Evolutionary conservation across 768 basidiomycete genomes (phyloP), one percentile per base, ranked within the genome.

Genomic region (Kwoniella mangroviensis): DNA sequence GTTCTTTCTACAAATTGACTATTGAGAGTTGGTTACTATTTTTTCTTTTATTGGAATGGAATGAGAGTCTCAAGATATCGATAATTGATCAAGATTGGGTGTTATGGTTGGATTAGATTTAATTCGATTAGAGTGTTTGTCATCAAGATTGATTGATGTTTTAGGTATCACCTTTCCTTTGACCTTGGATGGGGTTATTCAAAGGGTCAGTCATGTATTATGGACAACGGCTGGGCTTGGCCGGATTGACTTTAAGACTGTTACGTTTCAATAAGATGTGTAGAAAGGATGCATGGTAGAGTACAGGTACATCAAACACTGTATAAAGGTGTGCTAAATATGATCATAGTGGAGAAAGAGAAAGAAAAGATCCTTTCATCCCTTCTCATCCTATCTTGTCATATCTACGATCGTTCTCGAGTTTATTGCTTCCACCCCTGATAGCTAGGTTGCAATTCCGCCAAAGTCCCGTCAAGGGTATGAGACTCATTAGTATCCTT

Each of bases 351-450:
- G 45, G 45, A 49, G 13, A 49, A 15, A 17, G 13, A 49, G 34
- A 34, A 5, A 49, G 19, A 49, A 17, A 49, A 13, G 45, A 17
- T 49, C 45, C 45, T 49, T 49, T 49, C 45, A 49, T 49, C 12
- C 45, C 34, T 6, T 34, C 34, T 1, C 34, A 34, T 49, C 45
- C 45, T 4, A 49, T 34, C 1, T 45, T 49, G 42, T 13, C 13
- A 43, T 43, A 43, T 43, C 42, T 34, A 34, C 6, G 34, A 34
- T 34, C 6, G 34, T 6, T 34, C 34, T 34, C 6, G 34, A 0
- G 34, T 34, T 34, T 34, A 51, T 52, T 52, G 45, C 42, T 54
- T 54, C 53, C 53, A 54, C n/a, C 53, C 53, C 53, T 54, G 53
- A 54, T 54, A 54, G 24, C 53, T 54, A 54, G 53, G 24, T 54